Evolutionary conservation across 1,139 yeast species (phyloP).

Genomic region (Barnettozyma hawaiiensis): DNA sequence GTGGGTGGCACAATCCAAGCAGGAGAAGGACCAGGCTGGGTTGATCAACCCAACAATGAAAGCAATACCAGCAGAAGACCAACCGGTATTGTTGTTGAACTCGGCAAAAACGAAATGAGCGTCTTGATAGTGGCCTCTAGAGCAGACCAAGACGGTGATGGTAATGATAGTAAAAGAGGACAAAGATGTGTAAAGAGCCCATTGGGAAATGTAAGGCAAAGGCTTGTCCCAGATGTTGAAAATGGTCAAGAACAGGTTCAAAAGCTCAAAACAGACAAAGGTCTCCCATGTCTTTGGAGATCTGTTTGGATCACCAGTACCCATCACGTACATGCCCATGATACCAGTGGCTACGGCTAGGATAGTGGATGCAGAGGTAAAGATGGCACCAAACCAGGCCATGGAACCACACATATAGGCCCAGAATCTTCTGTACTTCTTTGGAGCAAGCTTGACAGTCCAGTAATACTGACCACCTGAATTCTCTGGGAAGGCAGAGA

Average conservation of each 20-base stretch:
- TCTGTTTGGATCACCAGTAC: conserved; percentile 36
- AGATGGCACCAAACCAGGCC: conserved; percentile 56
- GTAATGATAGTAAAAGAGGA: conserved; percentile 47
- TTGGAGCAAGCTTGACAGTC: conserved; percentile 53
- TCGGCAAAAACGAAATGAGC: conserved; percentile 54
- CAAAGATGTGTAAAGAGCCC: conserved; percentile 48
- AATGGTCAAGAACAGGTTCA: conserved; percentile 39
- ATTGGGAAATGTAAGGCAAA: conserved; percentile 46
- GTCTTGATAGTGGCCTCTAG: conserved; percentile 48
- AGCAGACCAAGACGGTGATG: conserved; percentile 48
- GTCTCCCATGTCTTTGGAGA: conserved; percentile 52
- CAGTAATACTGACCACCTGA: conserved; percentile 67
- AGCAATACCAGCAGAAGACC: conserved; percentile 53
- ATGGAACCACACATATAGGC: conserved; percentile 54
- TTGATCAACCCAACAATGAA: conserved; percentile 61
- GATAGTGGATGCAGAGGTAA: conserved; percentile 57
- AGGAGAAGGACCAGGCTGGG: conserved; percentile 67
- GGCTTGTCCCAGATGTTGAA: conserved; percentile 56
- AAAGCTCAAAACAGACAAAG: conserved; percentile 45
- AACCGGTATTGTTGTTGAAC: conserved; percentile 58
- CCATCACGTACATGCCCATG: conserved; percentile 50
- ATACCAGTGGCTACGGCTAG: conserved; percentile 46
- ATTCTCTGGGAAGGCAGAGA: conserved; percentile 51
- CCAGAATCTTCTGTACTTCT: conserved; percentile 42
- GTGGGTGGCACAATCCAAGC: conserved; percentile 65